Evolutionary conservation across 768 basidiomycete genomes (phyloP), one percentile per base, ranked within the genome.

Genomic region (Rickenella mellea): DNA sequence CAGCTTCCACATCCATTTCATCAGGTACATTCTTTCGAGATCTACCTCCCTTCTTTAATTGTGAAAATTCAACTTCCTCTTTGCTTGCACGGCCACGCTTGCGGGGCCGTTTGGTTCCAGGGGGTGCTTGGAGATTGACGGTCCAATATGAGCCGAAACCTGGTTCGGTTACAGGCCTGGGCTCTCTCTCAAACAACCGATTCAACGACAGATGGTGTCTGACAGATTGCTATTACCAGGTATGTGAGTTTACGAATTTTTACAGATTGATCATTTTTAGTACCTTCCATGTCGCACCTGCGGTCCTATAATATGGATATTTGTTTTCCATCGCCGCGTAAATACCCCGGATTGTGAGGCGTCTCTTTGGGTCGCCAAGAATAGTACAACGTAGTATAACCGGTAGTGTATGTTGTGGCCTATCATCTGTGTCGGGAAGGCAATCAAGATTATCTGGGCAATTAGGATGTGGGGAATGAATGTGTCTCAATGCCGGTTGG

Each of bases 131-230:
- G 17, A 88, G 68, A 59, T 88, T 88, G n/a, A 89, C 86, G 27
- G 85, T 87, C 86, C 86, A 89, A 55, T 89, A 88, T 9, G 85
- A 88, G 17, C 86, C 86, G 56, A 87, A 86, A 12, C 86, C 86
- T 10, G 86, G 86, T 57, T 88, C 85, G 24, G 84, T 84, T 8
- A 83, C 81, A 6, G 86, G 86, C 39, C 86, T 73, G 15, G 82
- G 80, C 51, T 86, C 83, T 39, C 84, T 73, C 57, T 89, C 86
- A 53, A 89, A 89, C 4, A 89, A 62, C 27, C 83, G 75, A 60
- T 88, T 88, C 39, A 88, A 63, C 9, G 86, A 88, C 27, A 89
- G 68, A 60, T 88, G 86, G 48, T 89, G 86, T 44, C 86, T 74
- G 43, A 89, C 85, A 30, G 86, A 89, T 86, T 89, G 85, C 86